Percentiles rank a stretch among this genome's conserved stretches.
These are phyloP conservation scores for Ramularia collo-cygni DNA, from an alignment of 2,329 filamentous ascomycete species.

Conservation along the genomic window DNA sequence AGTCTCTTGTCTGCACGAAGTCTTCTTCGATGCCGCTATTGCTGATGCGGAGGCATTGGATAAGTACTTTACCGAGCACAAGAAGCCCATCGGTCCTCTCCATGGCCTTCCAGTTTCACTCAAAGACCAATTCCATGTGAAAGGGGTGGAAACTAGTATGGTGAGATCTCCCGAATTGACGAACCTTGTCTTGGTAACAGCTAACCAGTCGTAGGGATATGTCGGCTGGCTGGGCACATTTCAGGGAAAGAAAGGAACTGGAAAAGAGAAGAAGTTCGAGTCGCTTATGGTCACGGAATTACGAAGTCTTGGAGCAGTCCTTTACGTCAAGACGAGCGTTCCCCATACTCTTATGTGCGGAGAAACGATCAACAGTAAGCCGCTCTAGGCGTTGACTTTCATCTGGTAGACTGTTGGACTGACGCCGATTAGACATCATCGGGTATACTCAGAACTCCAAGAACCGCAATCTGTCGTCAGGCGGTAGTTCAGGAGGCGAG, in stretches of 20 bases:
- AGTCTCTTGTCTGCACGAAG: slow-evolving; percentile 39
- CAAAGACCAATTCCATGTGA: slow-evolving; percentile 46
- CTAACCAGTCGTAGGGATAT: slow-evolving; percentile 40
- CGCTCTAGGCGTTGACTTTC: not conserved
- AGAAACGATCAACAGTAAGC: slow-evolving; percentile 50
- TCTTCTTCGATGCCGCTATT: slow-evolving; percentile 43
- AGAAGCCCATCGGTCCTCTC: slow-evolving; percentile 38
- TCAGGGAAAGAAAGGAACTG: slow-evolving; percentile 47
- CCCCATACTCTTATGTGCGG: slow-evolving; percentile 52
- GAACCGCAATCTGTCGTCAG: slow-evolving; percentile 48
- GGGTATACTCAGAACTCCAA: slow-evolving; percentile 52
- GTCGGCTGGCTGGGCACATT: slow-evolving; percentile 59
- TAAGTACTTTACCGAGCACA: slow-evolving; percentile 31
- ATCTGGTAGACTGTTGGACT: no score
- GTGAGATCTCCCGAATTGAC: not conserved
- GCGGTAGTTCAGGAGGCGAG: slow-evolving; percentile 55
- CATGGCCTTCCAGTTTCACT: slow-evolving; percentile 44
- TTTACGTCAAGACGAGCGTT: slow-evolving; percentile 52
- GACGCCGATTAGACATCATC: slow-evolving; percentile 46
- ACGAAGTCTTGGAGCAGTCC: slow-evolving; percentile 46
- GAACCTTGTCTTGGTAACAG: not conserved
- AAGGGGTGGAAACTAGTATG: slow-evolving; percentile 44
- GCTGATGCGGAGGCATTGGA: slow-evolving; percentile 37
- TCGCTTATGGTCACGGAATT: slow-evolving; percentile 53
- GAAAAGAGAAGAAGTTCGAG: slow-evolving; percentile 46